Evolutionary conservation across 768 basidiomycete genomes (phyloP).

Genomic region (Trametopsis cervina): DNA sequence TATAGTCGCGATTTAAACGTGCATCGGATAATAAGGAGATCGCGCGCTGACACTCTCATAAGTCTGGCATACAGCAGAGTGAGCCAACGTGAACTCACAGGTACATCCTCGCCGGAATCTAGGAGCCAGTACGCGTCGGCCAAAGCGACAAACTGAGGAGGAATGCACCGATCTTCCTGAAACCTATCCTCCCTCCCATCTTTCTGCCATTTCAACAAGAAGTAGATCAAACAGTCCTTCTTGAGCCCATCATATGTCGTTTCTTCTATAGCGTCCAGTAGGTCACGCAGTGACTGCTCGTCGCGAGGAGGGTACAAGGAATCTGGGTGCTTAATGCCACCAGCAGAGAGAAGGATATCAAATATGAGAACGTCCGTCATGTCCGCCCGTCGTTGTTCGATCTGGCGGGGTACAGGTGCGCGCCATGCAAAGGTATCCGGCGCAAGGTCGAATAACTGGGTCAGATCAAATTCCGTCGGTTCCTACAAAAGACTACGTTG

Average conservation of each 20-base stretch:
- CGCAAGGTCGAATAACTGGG: constrained; percentile 42
- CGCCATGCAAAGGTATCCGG: constrained; percentile 53
- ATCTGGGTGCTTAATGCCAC: constrained; percentile 53
- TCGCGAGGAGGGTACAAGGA: constrained; percentile 62
- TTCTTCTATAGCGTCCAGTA: constrained; percentile 54
- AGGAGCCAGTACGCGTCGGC: constrained; percentile 85
- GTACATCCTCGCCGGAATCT: constrained; percentile 59
- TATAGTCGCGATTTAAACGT: constrained; percentile 68
- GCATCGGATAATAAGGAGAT: constrained; percentile 68
- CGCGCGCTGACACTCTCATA: constrained; percentile 41
- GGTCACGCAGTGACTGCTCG: constrained; percentile 40
- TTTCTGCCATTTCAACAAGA: constrained; percentile 71
- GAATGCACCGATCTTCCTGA: constrained; percentile 50
- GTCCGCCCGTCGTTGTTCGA: constrained; percentile 53
- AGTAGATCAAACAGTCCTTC: constrained; percentile 76
- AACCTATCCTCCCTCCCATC: constrained; percentile 53
- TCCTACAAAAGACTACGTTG: background rate
- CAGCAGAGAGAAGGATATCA: constrained; percentile 62
- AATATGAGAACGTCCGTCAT: constrained; percentile 64
- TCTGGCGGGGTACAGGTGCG: constrained; percentile 43
- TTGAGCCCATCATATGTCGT: constrained; percentile 70
- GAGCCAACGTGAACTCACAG: no score
- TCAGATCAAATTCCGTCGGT: background rate
- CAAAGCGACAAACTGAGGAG: constrained; percentile 67
- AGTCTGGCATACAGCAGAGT: background rate